Evolutionary conservation across 805 yeast genomes (phyloP).

Genomic region (Hanseniaspora pseudoguilliermondii): DNA sequence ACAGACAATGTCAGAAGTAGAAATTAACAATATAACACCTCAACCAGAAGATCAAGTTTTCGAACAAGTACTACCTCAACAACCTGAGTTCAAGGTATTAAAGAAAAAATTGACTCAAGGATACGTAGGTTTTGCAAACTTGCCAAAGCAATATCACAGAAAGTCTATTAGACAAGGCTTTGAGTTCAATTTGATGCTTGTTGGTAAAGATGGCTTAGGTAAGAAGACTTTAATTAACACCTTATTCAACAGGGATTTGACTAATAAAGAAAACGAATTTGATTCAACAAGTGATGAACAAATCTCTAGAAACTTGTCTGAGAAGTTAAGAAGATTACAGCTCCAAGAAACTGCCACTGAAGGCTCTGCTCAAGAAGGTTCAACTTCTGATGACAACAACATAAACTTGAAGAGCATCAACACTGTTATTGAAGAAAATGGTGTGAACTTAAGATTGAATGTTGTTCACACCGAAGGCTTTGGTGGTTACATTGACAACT

Average conservation of each 20-base stretch:
- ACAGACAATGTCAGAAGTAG: not conserved
- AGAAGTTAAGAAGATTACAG: conserved; percentile 14
- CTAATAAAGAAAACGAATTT: conserved; percentile 18
- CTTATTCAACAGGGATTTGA: conserved; percentile 58
- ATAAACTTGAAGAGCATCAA: conserved; percentile 50
- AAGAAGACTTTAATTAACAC: conserved; percentile 87
- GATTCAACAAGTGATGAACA: not conserved
- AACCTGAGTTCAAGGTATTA: conserved; percentile 44
- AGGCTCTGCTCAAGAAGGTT: conserved; percentile 15
- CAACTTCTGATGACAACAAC: not conserved
- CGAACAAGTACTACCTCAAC: conserved; percentile 22
- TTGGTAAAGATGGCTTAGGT: conserved; percentile 87
- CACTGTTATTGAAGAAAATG: conserved; percentile 81
- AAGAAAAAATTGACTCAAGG: conserved; percentile 69
- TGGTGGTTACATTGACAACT: conserved; percentile 77
- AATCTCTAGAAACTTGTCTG: conserved; percentile 21
- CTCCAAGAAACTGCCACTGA: conserved; percentile 13
- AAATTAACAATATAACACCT: not conserved
- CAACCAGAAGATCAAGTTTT: not conserved
- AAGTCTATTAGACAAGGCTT: conserved; percentile 84
- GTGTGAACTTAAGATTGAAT: conserved; percentile 72
- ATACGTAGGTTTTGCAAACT: conserved; percentile 91
- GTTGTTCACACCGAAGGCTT: conserved; percentile 88
- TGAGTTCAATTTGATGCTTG: conserved; percentile 74
- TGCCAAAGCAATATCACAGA: conserved; percentile 98